These are phyloP conservation scores for Saccharomycopsis hybrid DNA, from an alignment of 1,139 yeast genomes.

Conservation along the genomic window DNA sequence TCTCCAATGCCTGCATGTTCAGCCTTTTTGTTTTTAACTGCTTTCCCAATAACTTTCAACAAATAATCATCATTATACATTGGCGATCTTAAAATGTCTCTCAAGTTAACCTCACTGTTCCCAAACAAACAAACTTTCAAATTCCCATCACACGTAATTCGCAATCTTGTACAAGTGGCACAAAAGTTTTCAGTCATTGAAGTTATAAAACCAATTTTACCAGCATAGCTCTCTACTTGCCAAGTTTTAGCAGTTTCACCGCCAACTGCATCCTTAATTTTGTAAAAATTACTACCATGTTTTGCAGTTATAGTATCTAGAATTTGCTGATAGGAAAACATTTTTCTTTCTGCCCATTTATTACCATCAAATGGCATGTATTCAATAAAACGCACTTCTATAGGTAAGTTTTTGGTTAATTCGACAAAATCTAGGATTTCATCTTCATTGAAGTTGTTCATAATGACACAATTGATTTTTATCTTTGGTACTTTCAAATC, in stretches of 20 bases:
- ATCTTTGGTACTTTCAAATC: constrained; percentile 37
- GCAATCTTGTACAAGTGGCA: constrained; percentile 40
- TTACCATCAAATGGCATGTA: constrained; percentile 53
- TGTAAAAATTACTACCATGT: constrained; percentile 24
- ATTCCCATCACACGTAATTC: constrained; percentile 46
- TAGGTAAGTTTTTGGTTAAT: constrained; percentile 32
- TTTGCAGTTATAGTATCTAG: constrained; percentile 28
- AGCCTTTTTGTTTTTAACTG: constrained; percentile 39
- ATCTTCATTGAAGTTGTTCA: constrained; percentile 44
- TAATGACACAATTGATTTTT: constrained; percentile 42
- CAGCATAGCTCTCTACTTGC: constrained; percentile 34
- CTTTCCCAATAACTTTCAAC: constrained; percentile 34
- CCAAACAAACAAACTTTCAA: constrained; percentile 47
- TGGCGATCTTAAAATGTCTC: constrained; percentile 36
- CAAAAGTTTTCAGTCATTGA: constrained; percentile 49
- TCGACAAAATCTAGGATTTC: constrained; percentile 41
- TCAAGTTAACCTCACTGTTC: constrained; percentile 41
- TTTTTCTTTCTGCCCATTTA: constrained; percentile 39
- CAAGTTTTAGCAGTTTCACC: constrained; percentile 45
- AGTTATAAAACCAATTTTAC: constrained; percentile 43
- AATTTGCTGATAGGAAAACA: constrained; percentile 39
- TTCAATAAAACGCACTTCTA: constrained; percentile 46
- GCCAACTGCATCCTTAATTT: constrained; percentile 25
- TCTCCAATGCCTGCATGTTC: constrained; percentile 45
- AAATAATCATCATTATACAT: constrained; percentile 29